phyloP scores from a whole-genome alignment of 75 land plant species.

The Sequoiadendron giganteum region DNA sequence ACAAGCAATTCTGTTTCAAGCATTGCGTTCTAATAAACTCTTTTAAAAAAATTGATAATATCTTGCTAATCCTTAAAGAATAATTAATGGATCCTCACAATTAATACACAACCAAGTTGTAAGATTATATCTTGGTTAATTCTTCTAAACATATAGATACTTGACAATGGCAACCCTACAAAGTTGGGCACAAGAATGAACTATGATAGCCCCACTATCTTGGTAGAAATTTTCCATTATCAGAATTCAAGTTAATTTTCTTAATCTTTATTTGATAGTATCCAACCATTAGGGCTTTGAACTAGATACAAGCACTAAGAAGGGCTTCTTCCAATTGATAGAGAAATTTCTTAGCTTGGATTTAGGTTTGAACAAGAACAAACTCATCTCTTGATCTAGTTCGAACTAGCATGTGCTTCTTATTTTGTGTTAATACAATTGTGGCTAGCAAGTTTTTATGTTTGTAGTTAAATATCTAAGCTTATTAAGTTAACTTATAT shows the following conservation, averaged over 20 bases:
- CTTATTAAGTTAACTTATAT: too few species aligned
- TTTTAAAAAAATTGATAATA: neutral
- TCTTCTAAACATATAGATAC: neutral
- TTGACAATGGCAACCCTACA: neutral
- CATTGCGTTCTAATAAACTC: neutral
- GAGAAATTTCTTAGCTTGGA: too few species aligned
- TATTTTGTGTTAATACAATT: neutral
- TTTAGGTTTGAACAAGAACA: neutral
- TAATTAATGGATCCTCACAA: neutral
- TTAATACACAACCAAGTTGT: neutral
- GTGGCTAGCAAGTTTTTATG: neutral
- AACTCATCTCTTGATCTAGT: neutral
- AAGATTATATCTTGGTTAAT: neutral
- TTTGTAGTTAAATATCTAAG: too few species aligned
- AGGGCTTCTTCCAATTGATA: neutral
- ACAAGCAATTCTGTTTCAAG: neutral
- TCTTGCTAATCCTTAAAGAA: neutral
- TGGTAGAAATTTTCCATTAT: neutral
- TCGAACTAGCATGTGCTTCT: neutral
- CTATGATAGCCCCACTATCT: too few species aligned
- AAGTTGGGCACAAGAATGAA: neutral
- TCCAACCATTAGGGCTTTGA: neutral
- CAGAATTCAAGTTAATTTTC: neutral
- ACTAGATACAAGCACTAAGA: neutral
- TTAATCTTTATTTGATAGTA: too few species aligned